These are phyloP conservation scores for Cucumis sativus DNA, from an alignment of 306 rosid species.

Conservation along the genomic window DNA sequence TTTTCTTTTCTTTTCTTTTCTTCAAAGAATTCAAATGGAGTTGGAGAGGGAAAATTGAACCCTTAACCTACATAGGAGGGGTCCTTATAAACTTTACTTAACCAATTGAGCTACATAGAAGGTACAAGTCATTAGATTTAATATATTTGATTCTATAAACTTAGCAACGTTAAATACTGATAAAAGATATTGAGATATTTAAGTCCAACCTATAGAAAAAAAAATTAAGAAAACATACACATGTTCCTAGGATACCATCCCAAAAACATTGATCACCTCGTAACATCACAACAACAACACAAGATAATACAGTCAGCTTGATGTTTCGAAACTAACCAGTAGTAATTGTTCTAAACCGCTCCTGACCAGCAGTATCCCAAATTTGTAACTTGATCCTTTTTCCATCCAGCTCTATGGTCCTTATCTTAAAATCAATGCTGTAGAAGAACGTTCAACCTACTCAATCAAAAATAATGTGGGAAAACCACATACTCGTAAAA, in stretches of 20 bases:
- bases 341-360: conserved; percentile 85
- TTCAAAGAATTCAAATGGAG: neutral
- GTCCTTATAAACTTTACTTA: neutral
- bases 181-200: neutral
- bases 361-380: conserved; percentile 99
- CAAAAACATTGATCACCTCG: neutral
- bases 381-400: conserved; percentile 91
- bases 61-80: neutral
- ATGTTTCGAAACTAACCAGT: conserved; percentile 48
- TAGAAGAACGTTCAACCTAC: conserved; percentile 15
- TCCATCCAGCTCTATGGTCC: conserved; percentile 92
- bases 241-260: neutral
- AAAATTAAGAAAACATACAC: neutral
- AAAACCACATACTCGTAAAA: neutral
- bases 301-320: neutral
- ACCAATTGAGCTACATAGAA: neutral
- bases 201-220: neutral
- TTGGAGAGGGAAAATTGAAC: neutral
- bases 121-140: neutral
- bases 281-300: neutral
- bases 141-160: neutral
- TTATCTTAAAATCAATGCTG: conserved; percentile 94
- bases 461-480: conserved; percentile 15
- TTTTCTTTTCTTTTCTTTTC: too few species aligned
- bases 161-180: neutral